phyloP scores from a whole-genome alignment of 2,329 filamentous ascomycete genomes.

The Lizonia empirigonia region DNA sequence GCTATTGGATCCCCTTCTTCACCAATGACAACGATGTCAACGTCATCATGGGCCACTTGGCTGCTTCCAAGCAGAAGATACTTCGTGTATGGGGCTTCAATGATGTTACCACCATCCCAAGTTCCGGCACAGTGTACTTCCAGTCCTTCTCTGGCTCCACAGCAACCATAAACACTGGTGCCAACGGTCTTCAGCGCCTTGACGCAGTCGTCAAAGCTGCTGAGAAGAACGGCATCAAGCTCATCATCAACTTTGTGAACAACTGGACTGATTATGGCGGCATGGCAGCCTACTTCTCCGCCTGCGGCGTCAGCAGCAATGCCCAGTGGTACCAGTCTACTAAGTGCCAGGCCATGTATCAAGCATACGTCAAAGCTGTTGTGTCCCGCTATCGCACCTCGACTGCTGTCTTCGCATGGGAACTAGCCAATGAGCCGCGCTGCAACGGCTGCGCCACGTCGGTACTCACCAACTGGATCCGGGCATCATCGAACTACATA shows the following conservation, averaged over 20 bases:
- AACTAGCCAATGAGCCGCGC: constrained; percentile 58
- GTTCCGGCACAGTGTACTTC: constrained; percentile 58
- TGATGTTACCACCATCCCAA: constrained; percentile 56
- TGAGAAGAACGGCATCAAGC: constrained; percentile 57
- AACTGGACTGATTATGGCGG: constrained; percentile 66
- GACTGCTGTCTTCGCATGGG: constrained; percentile 60
- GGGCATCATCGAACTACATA: constrained; percentile 61
- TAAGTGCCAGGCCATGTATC: constrained; percentile 58
- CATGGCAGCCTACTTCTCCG: constrained; percentile 63
- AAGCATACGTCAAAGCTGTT: constrained; percentile 56
- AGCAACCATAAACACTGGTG: constrained; percentile 55
- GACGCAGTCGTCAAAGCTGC: constrained; percentile 61
- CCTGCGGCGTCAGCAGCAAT: constrained; percentile 59
- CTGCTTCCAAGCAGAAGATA: constrained; percentile 60
- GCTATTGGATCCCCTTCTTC: constrained; percentile 62
- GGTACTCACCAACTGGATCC: constrained; percentile 56
- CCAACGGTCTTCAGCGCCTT: constrained; percentile 54
- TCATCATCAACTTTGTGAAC: constrained; percentile 62
- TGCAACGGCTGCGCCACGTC: constrained; percentile 45
- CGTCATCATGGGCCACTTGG: constrained; percentile 53
- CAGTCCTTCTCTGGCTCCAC: constrained; percentile 57
- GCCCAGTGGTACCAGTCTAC: constrained; percentile 56
- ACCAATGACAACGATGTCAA: constrained; percentile 63
- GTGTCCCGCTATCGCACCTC: constrained; percentile 58
- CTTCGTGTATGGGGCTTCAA: constrained; percentile 69